Evolutionary conservation across 2,329 filamentous ascomycete genomes (phyloP).

Genomic region (Emericellopsis cladophorae): DNA sequence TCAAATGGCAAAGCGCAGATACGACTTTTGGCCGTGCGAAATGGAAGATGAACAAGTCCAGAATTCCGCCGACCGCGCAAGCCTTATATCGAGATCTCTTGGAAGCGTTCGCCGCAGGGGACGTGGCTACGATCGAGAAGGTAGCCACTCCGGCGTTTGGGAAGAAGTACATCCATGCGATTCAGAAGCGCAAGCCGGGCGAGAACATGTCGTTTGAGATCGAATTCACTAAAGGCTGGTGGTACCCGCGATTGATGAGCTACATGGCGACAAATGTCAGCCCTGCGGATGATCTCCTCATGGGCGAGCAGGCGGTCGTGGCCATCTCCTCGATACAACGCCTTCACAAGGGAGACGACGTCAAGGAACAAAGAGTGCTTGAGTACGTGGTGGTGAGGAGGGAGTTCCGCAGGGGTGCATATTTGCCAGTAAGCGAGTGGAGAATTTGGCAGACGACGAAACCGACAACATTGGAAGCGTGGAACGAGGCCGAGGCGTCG

Average conservation of each 20-base stretch:
- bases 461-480: constrained; percentile 34
- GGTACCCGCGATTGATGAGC: constrained; percentile 38
- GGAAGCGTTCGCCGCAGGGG: constrained; percentile 45
- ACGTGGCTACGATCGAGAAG: constrained; percentile 33
- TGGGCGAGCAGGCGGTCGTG: constrained; percentile 43
- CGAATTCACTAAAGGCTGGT: constrained; percentile 40
- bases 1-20: no score
- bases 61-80: constrained; percentile 39
- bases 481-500: constrained; percentile 3
- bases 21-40: no score
- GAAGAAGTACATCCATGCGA: constrained; percentile 34
- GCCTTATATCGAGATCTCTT: constrained; percentile 49
- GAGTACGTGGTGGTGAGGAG: constrained; percentile 55
- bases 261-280: constrained; percentile 38
- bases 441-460: constrained; percentile 51
- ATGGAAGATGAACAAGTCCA: constrained; percentile 8
- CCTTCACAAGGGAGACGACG: constrained; percentile 28
- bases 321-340: constrained; percentile 44
- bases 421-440: constrained; percentile 35
- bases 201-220: constrained; percentile 30
- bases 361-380: constrained; percentile 37
- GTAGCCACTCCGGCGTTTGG: constrained; percentile 43
- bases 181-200: constrained; percentile 35
- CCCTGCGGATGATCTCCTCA: constrained; percentile 20
- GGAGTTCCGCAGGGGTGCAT: constrained; percentile 31